Conservation (phyloP, 805 yeast species). For the Metschnikowia cerradonensis region DNA sequence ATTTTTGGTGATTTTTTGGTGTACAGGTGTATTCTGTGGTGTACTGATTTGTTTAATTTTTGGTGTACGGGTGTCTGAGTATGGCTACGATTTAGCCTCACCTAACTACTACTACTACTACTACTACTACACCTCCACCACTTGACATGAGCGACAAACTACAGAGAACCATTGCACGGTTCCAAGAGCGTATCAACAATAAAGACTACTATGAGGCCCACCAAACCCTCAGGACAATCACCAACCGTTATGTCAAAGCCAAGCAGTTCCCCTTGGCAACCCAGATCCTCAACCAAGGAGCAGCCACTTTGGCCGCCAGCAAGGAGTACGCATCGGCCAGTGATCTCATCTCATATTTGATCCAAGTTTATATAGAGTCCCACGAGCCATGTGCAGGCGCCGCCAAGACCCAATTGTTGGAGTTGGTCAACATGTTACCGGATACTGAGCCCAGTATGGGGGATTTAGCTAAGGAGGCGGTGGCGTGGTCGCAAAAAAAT, state of each 20-base stretch:
- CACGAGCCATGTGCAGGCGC: slow-evolving; percentile 30
- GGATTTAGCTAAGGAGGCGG: slow-evolving; percentile 61
- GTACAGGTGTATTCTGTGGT: no score
- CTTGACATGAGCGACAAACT: slow-evolving; percentile 36
- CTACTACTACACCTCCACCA: background rate
- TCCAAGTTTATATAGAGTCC: slow-evolving; percentile 63
- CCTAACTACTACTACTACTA: no score
- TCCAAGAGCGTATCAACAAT: slow-evolving; percentile 61
- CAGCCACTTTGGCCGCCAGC: slow-evolving; percentile 62
- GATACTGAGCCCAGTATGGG: slow-evolving; percentile 47
- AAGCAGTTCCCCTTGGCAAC: slow-evolving; percentile 68
- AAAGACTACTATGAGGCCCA: slow-evolving; percentile 93
- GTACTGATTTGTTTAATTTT: no score
- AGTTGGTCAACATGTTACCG: slow-evolving; percentile 43
- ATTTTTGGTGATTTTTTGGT: no score
- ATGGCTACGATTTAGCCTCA: background rate
- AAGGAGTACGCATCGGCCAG: slow-evolving; percentile 77
- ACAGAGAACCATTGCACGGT: slow-evolving; percentile 58
- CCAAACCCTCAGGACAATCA: slow-evolving; percentile 87
- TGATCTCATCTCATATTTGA: slow-evolving; percentile 67
- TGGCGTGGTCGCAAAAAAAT: slow-evolving; percentile 58
- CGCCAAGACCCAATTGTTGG: slow-evolving; percentile 45
- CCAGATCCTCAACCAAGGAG: slow-evolving; percentile 68
- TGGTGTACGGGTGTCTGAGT: no score
- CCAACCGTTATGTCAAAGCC: slow-evolving; percentile 73